Conservation (phyloP, 1,139 yeast genomes). For the Candida smagusa region DNA sequence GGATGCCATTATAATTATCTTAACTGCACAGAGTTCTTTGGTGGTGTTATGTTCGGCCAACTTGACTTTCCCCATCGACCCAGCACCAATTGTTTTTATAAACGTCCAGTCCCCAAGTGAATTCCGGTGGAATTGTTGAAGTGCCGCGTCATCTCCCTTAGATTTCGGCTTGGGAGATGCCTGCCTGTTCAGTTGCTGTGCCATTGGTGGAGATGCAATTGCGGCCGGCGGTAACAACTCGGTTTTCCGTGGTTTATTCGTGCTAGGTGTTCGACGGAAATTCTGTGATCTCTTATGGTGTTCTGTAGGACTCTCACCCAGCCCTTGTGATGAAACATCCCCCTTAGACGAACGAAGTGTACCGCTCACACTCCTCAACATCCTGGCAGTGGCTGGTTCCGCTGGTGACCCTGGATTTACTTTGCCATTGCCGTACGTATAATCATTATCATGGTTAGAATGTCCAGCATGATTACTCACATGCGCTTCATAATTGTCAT, state of each 20-base stretch:
- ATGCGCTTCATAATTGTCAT: too few species aligned
- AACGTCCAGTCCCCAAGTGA: constrained; percentile 98
- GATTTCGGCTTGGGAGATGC: constrained; percentile 1
- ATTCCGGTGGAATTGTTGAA: constrained; percentile 72
- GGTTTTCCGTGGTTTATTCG: constrained; percentile 8
- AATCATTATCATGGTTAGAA: not conserved
- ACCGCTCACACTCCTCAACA: constrained; percentile 59
- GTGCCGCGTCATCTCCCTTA: constrained; percentile 11
- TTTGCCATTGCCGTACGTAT: constrained; percentile 1
- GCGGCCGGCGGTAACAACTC: constrained; percentile 26
- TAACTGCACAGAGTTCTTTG: constrained; percentile 81
- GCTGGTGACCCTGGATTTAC: constrained; percentile 12
- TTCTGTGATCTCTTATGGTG: not conserved
- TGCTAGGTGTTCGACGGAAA: not conserved
- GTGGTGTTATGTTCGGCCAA: constrained; percentile 83
- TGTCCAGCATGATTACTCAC: too few species aligned
- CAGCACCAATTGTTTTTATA: constrained; percentile 93
- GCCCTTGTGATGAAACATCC: too few species aligned
- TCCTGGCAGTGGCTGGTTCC: constrained; percentile 74
- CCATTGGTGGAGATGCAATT: constrained; percentile 16
- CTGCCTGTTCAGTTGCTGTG: not conserved
- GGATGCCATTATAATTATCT: constrained; percentile 79
- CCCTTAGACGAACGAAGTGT: constrained; percentile 17
- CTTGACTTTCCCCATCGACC: constrained; percentile 98
- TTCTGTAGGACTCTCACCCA: not conserved